Base-by-base conservation (phyloP, 495 filamentous ascomycete genomes). In the Podospora australis region DNA sequence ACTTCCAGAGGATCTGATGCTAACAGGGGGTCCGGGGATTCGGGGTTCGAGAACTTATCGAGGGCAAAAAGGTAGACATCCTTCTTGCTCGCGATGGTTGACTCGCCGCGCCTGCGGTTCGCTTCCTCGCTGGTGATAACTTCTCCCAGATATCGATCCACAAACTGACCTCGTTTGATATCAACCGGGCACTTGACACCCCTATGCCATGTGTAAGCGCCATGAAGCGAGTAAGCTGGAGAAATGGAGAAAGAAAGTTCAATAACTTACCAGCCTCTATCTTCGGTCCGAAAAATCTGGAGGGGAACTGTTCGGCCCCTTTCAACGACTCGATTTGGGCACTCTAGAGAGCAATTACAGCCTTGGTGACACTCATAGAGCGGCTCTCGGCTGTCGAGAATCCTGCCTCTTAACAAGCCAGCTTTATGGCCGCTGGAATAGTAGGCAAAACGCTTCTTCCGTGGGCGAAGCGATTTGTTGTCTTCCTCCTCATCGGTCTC, bases 141-240 rank as follows among this genome's bases (percentile, higher is more conserved):
- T 61, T 97, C 91, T 1, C 91, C 91, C 11, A 88, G 80, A 52
- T 97, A 97, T 17, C 78, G 77, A 57, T 94, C 91, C 44, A 97
- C 79, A 55, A 94, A 96, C 56, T 94, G 86, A 5, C 91, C 91
- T 43, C 76, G 72, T 47, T 76, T 70, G 19, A 98, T 79, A 19
- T 78, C 66, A 10, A 83, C 74, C 0, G 73, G 75, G 34, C 81
- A 88, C 8, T 82, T 75, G 1, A 97, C 78, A 21, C 88, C 92
- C 79, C n/a, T n/a, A n/a, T n/a, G n/a, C n/a, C n/a, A n/a, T n/a
- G n/a, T n/a, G n/a, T n/a, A n/a, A n/a, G n/a, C n/a, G n/a, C n/a
- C n/a, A n/a, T n/a, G n/a, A n/a, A n/a, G n/a, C n/a, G n/a, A n/a
- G n/a, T n/a, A n/a, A n/a, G n/a, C n/a, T n/a, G n/a, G n/a, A n/a